Evolutionary conservation across 2,329 filamentous ascomycete species (phyloP), one percentile per base, ranked within the genome.

Genomic region (Orbilia brochopaga): DNA sequence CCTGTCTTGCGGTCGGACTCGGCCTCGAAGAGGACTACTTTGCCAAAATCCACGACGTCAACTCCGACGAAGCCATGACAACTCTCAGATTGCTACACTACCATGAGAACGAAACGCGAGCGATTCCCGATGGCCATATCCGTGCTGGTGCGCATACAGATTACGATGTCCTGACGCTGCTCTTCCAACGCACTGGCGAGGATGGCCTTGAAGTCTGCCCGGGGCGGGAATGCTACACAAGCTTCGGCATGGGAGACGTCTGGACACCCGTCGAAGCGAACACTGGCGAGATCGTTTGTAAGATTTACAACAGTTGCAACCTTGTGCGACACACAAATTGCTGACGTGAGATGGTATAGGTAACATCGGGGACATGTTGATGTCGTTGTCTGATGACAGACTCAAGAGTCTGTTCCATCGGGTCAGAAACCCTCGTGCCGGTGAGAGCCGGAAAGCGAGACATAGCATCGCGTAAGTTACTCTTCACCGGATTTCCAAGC

Each of bases 331-430:
- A 21, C 19, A 51, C 17, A 13, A 54, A 61, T 55, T 65, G 67
- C 67, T 72, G 24, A 72, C 60, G 13, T 55, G 21, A 32, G 44
- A n/a, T 23, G 30, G 6, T 17, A 50, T 35, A 72, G 67, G 67
- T 24, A 77, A 76, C 53, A 80, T 79, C 70, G 87, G 87, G 2
- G 86, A 89, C 76, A 79, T 88, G 61, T 80, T 89, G 15, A 88
- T 89, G 87, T 83, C 81, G 46, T 88, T 86, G 86, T 85, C 83
- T 27, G 86, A 88, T 76, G 87, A 88, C 77, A 82, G 86, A 19
- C 88, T 88, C 80, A 88, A 88, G 79, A 86, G 83, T 44, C 87
- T 86, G 0, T 85, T 87, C 59, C 87, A 88, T 78, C 82, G 86
- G 2, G 86, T 88, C 66, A 81, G 79, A 27, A 84, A 87, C 74